Evolutionary conservation across 192 early-diverging fungal genomes (phyloP), one percentile per base, ranked within the genome.

Genomic region (Coemansia sp.): DNA sequence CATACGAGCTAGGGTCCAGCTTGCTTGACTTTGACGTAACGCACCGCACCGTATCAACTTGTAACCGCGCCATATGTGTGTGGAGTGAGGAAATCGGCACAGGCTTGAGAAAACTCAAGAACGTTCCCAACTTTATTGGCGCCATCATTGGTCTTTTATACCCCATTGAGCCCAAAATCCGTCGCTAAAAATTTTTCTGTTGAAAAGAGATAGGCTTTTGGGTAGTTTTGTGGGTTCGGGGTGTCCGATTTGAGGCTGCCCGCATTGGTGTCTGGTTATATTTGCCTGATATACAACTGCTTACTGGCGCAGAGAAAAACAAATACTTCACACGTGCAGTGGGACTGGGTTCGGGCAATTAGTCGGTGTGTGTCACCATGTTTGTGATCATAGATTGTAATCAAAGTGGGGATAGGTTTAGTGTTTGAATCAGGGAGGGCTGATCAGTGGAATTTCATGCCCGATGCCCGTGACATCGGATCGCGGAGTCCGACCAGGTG

Each of bases 1-100:
- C 64, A 51, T 27, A 61, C 29, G 32, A 18, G 59, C 26, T 26
- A 22, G 59, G 16, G 26, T 27, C 29, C 26, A 54, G 24, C 53
- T 54, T 54, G 53, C 12, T 16, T 16, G 12, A 12, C 16, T 3
- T 9, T 20, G 41, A 14, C 16, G 55, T 37, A 6, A 14, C 29
- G 16, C 24, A 27, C 26, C 26, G 29, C 53, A n/a, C 13, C 3
- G 53, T 54, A 18, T 54, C 53, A 13, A 54, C 53, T 22, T 54
- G 13, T 54, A 54, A 27, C 53, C 26, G 53, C 18, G 53, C 14
- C 53, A 54, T 54, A 19, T 49, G 32, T 35, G 32, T 49, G 16
- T 19, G 48, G 19, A 49, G 19, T 20, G 19, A 18, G 19, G n/a
- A 49, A 49, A 20, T n/a, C 48, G 48, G 48, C n/a, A 1, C 1